A percentile compares a stretch with the other conserved stretches of the same genome.
Conservation (phyloP, 1,139 yeast species). For the Diutina siamensis region DNA sequence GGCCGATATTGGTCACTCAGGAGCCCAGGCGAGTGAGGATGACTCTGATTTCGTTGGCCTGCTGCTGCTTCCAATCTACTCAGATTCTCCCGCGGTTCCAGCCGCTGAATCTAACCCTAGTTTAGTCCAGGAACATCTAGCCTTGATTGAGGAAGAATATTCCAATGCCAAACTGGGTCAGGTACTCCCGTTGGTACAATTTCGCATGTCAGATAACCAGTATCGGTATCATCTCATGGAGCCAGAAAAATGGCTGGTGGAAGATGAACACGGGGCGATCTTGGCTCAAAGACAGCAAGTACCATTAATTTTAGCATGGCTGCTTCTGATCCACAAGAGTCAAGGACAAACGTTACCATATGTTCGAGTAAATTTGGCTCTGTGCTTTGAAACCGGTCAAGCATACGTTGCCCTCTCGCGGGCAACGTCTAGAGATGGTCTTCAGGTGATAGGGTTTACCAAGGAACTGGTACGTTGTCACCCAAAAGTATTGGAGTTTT, state of each 20-base stretch:
- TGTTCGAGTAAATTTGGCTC: slow-evolving; percentile 68
- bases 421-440: slow-evolving; percentile 33
- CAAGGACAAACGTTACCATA: slow-evolving; percentile 89
- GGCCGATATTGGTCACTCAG: not conserved
- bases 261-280: not conserved
- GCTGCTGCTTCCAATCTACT: not conserved
- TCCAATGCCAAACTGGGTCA: not conserved
- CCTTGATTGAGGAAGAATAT: not conserved
- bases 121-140: not conserved
- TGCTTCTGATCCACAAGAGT: slow-evolving; percentile 87
- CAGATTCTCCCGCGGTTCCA: not conserved
- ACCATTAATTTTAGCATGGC: slow-evolving; percentile 90
- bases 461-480: not conserved
- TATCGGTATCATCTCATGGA: slow-evolving; percentile 2
- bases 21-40: no score
- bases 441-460: not conserved
- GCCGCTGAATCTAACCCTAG: not conserved
- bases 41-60: not conserved
- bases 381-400: slow-evolving; percentile 85
- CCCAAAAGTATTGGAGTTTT: slow-evolving; percentile 4
- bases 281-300: slow-evolving; percentile 29
- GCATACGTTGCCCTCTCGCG: slow-evolving; percentile 89
- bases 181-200: slow-evolving; percentile 1
- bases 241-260: slow-evolving; percentile 3
- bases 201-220: not conserved